Conservation (phyloP, 1,139 yeast genomes). For the Hyphopichia burtonii region DNA sequence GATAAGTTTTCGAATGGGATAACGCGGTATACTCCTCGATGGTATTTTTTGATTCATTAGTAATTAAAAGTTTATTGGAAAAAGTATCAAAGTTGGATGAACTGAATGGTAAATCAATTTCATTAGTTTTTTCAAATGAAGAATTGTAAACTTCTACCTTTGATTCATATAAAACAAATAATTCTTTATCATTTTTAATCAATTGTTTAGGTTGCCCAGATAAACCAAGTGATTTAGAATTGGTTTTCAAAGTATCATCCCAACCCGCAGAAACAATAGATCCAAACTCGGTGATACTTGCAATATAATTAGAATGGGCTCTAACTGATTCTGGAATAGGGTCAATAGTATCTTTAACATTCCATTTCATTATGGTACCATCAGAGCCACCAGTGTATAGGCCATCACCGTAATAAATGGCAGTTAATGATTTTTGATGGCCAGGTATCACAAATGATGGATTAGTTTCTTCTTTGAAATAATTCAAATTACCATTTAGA, state of each 20-base stretch:
- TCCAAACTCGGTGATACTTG: constrained; percentile 35
- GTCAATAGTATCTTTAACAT: constrained; percentile 21
- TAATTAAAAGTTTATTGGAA: constrained; percentile 44
- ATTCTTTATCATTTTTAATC: constrained; percentile 21
- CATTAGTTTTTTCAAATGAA: constrained; percentile 18
- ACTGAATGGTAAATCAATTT: constrained; percentile 29
- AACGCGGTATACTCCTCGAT: constrained; percentile 26
- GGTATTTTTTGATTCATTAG: constrained; percentile 45
- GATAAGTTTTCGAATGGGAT: constrained; percentile 20
- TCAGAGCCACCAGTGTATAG: constrained; percentile 79
- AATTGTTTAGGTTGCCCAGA: constrained; percentile 66
- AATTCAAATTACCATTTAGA: constrained; percentile 68
- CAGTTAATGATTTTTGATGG: constrained; percentile 79
- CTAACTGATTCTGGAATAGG: constrained; percentile 26
- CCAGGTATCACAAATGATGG: constrained; percentile 58
- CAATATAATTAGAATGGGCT: constrained; percentile 59
- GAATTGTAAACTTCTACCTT: constrained; percentile 34
- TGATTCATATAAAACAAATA: constrained; percentile 51
- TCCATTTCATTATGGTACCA: constrained; percentile 71
- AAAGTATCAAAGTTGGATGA: constrained; percentile 38
- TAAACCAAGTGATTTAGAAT: constrained; percentile 44
- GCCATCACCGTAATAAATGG: constrained; percentile 23
- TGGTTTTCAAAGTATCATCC: constrained; percentile 62
- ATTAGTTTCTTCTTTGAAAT: constrained; percentile 40
- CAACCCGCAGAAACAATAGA: constrained; percentile 67